Evolutionary conservation across 2,329 filamentous ascomycete species (phyloP).

Genomic region (Rhynchosporium graminicola): DNA sequence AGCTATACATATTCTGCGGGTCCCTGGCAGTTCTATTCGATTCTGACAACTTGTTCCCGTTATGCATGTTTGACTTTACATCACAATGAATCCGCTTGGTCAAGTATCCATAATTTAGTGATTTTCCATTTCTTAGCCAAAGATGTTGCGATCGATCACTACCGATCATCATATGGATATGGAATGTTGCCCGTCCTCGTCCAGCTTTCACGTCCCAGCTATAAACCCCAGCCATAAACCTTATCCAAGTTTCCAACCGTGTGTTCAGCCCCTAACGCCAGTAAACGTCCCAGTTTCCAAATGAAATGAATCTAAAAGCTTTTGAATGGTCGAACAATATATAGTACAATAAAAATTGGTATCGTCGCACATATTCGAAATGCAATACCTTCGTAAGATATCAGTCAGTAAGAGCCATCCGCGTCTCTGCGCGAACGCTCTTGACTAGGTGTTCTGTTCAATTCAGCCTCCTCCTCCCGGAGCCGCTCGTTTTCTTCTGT

Average conservation of each 20-base stretch:
- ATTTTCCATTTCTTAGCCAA: neutral
- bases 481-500: constrained; percentile 78
- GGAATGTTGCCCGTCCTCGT: neutral
- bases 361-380: constrained; percentile 16
- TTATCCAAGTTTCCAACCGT: neutral
- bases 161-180: neutral
- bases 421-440: constrained; percentile 39
- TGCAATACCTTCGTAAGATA: constrained; percentile 1
- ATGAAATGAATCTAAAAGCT: constrained; percentile 14
- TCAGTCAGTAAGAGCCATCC: neutral
- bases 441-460: constrained; percentile 58
- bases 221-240: neutral
- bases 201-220: neutral
- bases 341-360: constrained; percentile 25
- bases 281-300: neutral
- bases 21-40: constrained; percentile 16
- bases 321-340: constrained; percentile 18
- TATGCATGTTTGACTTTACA: constrained; percentile 12
- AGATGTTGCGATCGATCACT: neutral
- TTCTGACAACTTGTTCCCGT: constrained; percentile 3
- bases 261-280: constrained; percentile 5
- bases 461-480: constrained; percentile 74
- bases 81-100: constrained; percentile 2
- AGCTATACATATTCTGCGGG: constrained; percentile 14
- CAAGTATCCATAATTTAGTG: constrained; percentile 2